Conservation (phyloP, 208 protist genomes). For the Herpetomonas tarakana region DNA sequence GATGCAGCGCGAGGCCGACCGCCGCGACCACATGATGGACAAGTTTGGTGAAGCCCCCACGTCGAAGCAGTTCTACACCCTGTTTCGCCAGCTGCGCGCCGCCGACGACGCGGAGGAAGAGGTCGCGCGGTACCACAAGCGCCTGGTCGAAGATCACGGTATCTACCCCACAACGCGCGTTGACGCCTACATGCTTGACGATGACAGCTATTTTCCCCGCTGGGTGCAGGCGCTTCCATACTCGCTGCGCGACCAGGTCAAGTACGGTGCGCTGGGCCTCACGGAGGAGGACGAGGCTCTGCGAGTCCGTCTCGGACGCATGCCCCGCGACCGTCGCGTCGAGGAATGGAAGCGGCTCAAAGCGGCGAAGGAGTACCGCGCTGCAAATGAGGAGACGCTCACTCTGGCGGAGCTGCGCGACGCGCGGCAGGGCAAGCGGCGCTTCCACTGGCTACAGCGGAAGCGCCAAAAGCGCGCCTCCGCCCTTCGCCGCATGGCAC, state of each 20-base stretch:
- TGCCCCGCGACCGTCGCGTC: constrained; percentile 63
- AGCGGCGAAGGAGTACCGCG: constrained; percentile 67
- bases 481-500: constrained; percentile 59
- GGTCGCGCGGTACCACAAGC: constrained; percentile 53
- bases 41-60: constrained; percentile 76
- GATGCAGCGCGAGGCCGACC: constrained; percentile 65
- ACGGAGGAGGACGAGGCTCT: constrained; percentile 88
- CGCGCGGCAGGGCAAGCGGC: constrained; percentile 68
- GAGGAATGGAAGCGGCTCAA: constrained; percentile 78
- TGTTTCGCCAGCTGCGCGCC: constrained; percentile 53
- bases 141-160: constrained; percentile 76
- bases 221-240: constrained; percentile 87
- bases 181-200: constrained; percentile 87
- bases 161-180: constrained; percentile 72
- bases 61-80: constrained; percentile 59
- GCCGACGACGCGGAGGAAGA: constrained; percentile 52
- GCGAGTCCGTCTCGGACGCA: constrained; percentile 63
- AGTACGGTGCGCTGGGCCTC: constrained; percentile 83
- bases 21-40: constrained; percentile 66
- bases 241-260: constrained; percentile 82
- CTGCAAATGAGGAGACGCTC: constrained; percentile 64
- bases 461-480: constrained; percentile 71
- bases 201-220: constrained; percentile 79
- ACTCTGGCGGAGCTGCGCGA: constrained; percentile 76
- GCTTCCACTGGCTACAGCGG: constrained; percentile 84